Base-by-base conservation (phyloP, 2,329 filamentous ascomycete species). In the Gliomastix tumulicola region DNA sequence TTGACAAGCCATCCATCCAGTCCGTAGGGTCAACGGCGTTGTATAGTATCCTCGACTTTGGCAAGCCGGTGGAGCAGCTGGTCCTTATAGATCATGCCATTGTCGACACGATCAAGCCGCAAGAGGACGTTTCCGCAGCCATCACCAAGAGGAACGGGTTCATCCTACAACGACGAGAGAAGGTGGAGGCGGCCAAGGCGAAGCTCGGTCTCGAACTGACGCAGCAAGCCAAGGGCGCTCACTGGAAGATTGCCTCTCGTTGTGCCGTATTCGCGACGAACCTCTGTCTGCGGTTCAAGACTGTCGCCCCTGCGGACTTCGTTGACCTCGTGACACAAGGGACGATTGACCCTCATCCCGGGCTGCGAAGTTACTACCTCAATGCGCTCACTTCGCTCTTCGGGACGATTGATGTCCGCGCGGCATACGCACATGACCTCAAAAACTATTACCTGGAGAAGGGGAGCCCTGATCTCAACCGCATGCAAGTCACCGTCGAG, bases 241-340 rank as follows among this genome's bases (percentile, higher is more conserved):
- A 98, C 54, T 98, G 92, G 92, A 97, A 95, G 66, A 89, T 95
- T 49, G 90, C 90, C 6, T 88, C 81, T 35, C 76, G 90, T 20
- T 94, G 89, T 39, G 85, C 86, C 9, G 84, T 94, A 23, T 92
- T 98, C 55, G 86, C 94, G 5, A 79, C 90, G 39, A 94, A 92
- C 41, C 73, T 96, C 43, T 90, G 88, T 39, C 76, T 96, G 44
- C 82, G 92, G n/a, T 95, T 97, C 49, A 84, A 96, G 46, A 84
- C 79, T 15, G 76, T 98, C 43, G 88, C 88, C 6, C 86, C 87
- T 2, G 70, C 83, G 15, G 77, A 83, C 40, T 84, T 97, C 57
- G 77, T 97, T 37, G 82, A 94, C 34, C 72, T 98, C 7, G 81
- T 94, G 25, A 81, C 84, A 9, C 71, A 74, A 25, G 92, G 92